Percentiles rank a stretch among this genome's conserved stretches.
These are phyloP conservation scores for Dictyophora rubrovolvata DNA, from an alignment of 768 basidiomycete species.

Conservation along the genomic window DNA sequence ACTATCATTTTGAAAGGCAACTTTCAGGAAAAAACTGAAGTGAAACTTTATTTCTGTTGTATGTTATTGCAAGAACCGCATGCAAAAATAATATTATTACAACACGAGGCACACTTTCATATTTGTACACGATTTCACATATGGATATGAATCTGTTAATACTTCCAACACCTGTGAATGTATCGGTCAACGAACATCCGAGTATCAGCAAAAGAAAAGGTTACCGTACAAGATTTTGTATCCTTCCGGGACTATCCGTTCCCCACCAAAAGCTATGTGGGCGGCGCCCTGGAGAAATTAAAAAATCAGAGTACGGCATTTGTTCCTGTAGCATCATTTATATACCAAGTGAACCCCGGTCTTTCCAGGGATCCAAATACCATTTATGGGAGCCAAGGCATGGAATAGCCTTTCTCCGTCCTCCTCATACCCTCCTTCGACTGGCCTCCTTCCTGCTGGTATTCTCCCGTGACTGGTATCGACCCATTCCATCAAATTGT, in stretches of 20 bases:
- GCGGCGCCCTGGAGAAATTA: conserved; percentile 26
- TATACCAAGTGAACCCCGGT: conserved; percentile 58
- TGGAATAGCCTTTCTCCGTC: conserved; percentile 58
- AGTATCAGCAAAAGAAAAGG: not conserved
- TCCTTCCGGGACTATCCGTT: conserved; percentile 27
- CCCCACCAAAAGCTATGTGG: conserved; percentile 31
- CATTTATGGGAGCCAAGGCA: conserved; percentile 42
- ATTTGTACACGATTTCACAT: not conserved
- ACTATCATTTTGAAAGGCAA: no score
- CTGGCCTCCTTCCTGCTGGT: conserved; percentile 44
- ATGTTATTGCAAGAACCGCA: no score
- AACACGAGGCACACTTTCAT: not conserved
- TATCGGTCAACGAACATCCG: not conserved
- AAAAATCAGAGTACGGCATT: not conserved
- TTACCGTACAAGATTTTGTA: conserved; percentile 35
- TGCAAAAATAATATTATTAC: no score
- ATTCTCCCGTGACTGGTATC: conserved; percentile 47
- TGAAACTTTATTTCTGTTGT: no score
- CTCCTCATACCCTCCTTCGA: conserved; percentile 73
- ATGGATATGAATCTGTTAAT: not conserved
- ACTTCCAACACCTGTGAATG: not conserved
- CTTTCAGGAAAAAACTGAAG: no score
- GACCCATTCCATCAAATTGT: conserved; percentile 67
- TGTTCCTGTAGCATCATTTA: not conserved
- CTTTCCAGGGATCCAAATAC: conserved; percentile 62